Base-by-base conservation (phyloP, 495 filamentous ascomycete genomes). In the Podospora comata region DNA sequence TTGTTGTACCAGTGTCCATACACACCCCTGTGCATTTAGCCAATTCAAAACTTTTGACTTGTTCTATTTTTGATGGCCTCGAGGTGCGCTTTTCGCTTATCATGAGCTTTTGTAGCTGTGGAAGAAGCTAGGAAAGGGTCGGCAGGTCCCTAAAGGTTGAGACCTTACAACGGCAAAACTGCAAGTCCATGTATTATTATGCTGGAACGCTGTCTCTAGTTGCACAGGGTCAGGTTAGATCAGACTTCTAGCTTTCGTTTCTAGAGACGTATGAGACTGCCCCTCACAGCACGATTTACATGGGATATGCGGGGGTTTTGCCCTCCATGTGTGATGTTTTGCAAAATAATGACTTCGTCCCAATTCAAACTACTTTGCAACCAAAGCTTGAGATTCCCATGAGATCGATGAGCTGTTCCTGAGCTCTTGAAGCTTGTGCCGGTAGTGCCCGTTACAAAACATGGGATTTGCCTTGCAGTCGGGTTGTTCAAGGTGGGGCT, bases 1-100 rank as follows among this genome's bases (percentile, higher is more conserved):
- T 81, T 84, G 79, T 80, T 79, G 74, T 77, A 76, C 77, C 69
- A 72, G 68, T 77, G 77, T 78, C 77, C 67, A 80, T 80, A 81
- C 73, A 79, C 72, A 70, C 73, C 59, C 71, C 74, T 83, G 80
- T 83, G 79, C 78, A 73, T 77, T 77, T 83, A 82, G 78, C 79
- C 74, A 75, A 80, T 77, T 69, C 72, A 71, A 75, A 65, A 65
- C 62, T 63, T 60, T 68, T 70, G 62, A 65, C 65, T 73, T 69
- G 15, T 48, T 48, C 39, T 48, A 18, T 48, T 48, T 48, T 48
- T 48, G 39, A 48, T 9, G 39, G 39, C 39, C 39, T 48, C 7
- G 13, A 48, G 39, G 7, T 48, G 39, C 39, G 39, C 5, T 48
- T 5, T 7, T 48, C 6, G 39, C 9, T 48, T 48, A 11, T 11